A percentile compares a stretch with the other conserved stretches of the same genome.
These are phyloP conservation scores for Candida vaughaniae DNA, from an alignment of 805 yeast genomes.

Conservation along the genomic window DNA sequence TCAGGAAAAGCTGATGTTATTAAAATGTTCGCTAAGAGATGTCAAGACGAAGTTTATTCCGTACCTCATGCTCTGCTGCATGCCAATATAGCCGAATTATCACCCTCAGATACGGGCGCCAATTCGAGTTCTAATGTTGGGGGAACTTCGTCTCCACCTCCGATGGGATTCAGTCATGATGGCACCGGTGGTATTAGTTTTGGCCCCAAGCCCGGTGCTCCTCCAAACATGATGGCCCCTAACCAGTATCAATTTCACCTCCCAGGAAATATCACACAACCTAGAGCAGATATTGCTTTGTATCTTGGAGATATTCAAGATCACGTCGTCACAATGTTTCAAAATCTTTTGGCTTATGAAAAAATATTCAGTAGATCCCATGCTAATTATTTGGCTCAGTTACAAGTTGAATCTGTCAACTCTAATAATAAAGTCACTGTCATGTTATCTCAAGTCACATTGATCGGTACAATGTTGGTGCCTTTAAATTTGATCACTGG, in stretches of 20 bases:
- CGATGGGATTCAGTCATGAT: slow-evolving; percentile 14
- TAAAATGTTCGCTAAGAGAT: slow-evolving; percentile 92
- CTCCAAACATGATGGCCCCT: slow-evolving; percentile 18
- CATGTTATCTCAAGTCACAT: slow-evolving; percentile 83
- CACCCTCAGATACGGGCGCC: slow-evolving; percentile 2
- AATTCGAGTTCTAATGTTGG: not conserved
- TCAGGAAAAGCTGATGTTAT: slow-evolving; percentile 96
- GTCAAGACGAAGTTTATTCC: slow-evolving; percentile 61
- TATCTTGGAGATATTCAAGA: slow-evolving; percentile 95
- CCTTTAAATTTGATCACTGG: slow-evolving; percentile 92
- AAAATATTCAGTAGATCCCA: slow-evolving; percentile 91
- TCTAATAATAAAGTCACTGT: slow-evolving; percentile 83
- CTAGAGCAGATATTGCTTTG: slow-evolving; percentile 87
- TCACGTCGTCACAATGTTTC: slow-evolving; percentile 95
- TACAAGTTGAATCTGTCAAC: slow-evolving; percentile 89
- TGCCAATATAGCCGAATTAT: slow-evolving; percentile 7
- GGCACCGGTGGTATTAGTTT: slow-evolving; percentile 30
- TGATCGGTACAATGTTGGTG: slow-evolving; percentile 85
- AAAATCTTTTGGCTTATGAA: slow-evolving; percentile 84
- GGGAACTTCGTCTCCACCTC: slow-evolving; percentile 1
- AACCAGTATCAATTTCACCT: slow-evolving; percentile 18
- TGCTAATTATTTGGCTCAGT: slow-evolving; percentile 86
- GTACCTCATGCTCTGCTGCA: slow-evolving; percentile 2
- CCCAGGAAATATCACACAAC: slow-evolving; percentile 40
- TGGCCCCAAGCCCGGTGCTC: slow-evolving; percentile 38